These are phyloP conservation scores for Rosa rugosa DNA, from an alignment of 306 rosid species.

Conservation along the genomic window DNA sequence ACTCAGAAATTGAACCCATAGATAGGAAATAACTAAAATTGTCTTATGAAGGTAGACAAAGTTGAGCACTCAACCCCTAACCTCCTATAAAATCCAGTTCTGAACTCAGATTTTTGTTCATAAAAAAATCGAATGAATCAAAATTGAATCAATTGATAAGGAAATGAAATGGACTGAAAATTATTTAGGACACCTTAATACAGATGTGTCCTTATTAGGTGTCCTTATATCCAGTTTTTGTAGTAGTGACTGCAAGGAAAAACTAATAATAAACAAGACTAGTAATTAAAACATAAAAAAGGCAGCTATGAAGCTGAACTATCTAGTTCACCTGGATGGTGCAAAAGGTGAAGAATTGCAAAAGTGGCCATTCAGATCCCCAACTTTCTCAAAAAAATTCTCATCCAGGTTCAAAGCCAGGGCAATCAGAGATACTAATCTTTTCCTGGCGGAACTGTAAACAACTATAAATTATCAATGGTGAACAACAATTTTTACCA, in stretches of 20 bases:
- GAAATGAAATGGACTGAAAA: no score
- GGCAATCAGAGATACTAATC: constrained; percentile 57
- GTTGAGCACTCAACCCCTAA: no score
- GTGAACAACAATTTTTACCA: neutral
- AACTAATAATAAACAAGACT: neutral
- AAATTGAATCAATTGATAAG: no score
- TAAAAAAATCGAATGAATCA: no score
- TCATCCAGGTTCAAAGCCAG: constrained; percentile 69
- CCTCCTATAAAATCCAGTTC: no score
- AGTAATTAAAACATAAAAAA: neutral
- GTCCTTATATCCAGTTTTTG: no score
- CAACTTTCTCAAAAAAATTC: constrained; percentile 61
- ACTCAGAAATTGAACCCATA: no score
- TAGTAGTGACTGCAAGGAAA: neutral
- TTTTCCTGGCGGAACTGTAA: constrained; percentile 57
- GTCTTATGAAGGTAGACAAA: no score
- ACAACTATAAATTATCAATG: neutral
- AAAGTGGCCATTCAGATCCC: constrained; percentile 43
- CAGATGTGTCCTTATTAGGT: no score
- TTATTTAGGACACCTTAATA: no score
- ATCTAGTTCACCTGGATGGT: constrained; percentile 62
- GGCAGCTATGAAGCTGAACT: neutral
- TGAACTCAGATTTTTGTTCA: no score
- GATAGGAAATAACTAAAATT: no score
- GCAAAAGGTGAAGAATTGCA: constrained; percentile 71